Percentiles rank a stretch among this genome's conserved stretches.
These are phyloP conservation scores for Nemania sp. DNA, from an alignment of 2,329 filamentous ascomycete species.

Conservation along the genomic window DNA sequence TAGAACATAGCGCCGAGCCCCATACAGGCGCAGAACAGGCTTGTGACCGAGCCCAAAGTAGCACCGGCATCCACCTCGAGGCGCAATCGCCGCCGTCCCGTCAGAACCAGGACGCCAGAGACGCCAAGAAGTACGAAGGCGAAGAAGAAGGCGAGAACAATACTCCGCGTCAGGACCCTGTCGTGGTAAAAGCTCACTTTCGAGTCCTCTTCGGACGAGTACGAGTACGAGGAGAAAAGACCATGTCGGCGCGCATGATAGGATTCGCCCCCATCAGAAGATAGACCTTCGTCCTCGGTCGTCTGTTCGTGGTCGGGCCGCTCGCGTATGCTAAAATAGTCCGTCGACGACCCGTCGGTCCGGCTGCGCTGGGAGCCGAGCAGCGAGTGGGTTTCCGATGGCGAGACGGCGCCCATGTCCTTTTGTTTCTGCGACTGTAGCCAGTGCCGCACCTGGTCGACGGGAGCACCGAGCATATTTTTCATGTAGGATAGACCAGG, in stretches of 20 bases:
- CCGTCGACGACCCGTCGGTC: conserved; percentile 12
- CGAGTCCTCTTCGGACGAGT: conserved; percentile 52
- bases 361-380: conserved; percentile 18
- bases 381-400: conserved; percentile 37
- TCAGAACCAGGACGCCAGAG: conserved; percentile 65
- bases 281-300: conserved; percentile 46
- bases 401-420: neutral
- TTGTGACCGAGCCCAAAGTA: conserved; percentile 68
- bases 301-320: conserved; percentile 25
- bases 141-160: conserved; percentile 57
- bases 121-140: conserved; percentile 67
- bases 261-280: conserved; percentile 15
- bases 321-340: conserved; percentile 37
- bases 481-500: conserved; percentile 66
- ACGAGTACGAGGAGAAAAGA: conserved; percentile 5
- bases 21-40: conserved; percentile 64
- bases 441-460: conserved; percentile 57
- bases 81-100: conserved; percentile 67
- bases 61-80: conserved; percentile 76
- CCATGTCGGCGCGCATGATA: neutral
- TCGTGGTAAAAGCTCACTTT: conserved; percentile 56
- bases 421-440: conserved; percentile 37
- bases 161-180: conserved; percentile 57
- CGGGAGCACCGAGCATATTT: conserved; percentile 52
- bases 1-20: conserved; percentile 63